These are phyloP conservation scores for Gastrodia elata DNA, from an alignment of 106 monocot species.

Conservation along the genomic window DNA sequence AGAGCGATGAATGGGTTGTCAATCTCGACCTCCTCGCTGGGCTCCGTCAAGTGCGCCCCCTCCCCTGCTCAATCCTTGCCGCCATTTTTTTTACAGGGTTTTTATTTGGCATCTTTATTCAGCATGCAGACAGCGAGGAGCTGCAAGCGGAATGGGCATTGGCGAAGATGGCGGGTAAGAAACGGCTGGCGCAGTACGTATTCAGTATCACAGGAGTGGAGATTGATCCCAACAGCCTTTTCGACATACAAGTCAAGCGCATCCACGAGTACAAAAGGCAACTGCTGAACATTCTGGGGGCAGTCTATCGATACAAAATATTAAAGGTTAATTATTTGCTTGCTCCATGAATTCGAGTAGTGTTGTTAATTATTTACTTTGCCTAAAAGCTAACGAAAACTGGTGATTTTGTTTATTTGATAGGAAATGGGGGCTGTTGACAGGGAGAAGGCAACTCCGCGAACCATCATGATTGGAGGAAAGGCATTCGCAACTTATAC, in stretches of 20 bases:
- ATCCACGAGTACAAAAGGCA: conserved; percentile 98
- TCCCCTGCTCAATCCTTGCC: conserved; percentile 11
- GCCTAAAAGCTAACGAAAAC: too few relatives aligned
- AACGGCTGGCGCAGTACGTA: conserved; percentile 63
- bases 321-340: conserved; percentile 35
- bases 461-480: conserved; percentile 85
- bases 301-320: conserved; percentile 80
- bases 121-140: conserved; percentile 75
- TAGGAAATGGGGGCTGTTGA: conserved; percentile 82
- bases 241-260: conserved; percentile 93
- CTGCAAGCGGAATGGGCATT: conserved; percentile 74
- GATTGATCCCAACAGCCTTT: conserved; percentile 64
- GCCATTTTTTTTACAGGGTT: neutral
- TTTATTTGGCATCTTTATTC: conserved; percentile 5
- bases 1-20: conserved; percentile 77
- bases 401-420: neutral
- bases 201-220: conserved; percentile 54
- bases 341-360: neutral
- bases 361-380: neutral
- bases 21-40: conserved; percentile 82
- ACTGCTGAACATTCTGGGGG: conserved; percentile 79
- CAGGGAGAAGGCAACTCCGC: conserved; percentile 60
- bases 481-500: conserved; percentile 98
- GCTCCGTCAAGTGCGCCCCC: conserved; percentile 53
- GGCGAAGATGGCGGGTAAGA: conserved; percentile 72